Evolutionary conservation across 2,329 filamentous ascomycete species (phyloP).

Genomic region (Hymenoscyphus repandus): DNA sequence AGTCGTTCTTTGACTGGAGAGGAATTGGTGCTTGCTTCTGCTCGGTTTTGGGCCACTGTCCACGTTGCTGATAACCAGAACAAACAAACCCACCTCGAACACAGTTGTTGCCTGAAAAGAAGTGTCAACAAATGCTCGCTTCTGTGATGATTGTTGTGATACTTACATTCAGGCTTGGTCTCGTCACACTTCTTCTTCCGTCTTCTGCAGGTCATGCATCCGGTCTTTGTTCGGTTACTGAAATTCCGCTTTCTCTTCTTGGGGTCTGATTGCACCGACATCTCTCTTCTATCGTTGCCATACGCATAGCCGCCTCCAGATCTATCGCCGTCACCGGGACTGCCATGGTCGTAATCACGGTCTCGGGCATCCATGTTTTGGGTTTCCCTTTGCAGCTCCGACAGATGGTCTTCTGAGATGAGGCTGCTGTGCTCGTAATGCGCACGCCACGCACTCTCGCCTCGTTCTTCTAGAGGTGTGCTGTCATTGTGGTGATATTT

Average conservation of each 20-base stretch:
- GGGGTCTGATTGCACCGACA: constrained; percentile 49
- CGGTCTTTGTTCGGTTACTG: constrained; percentile 92
- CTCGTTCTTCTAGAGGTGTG: not conserved
- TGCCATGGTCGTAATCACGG: constrained; percentile 32
- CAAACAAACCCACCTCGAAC: constrained; percentile 85
- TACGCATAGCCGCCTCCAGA: constrained; percentile 32
- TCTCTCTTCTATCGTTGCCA: constrained; percentile 29
- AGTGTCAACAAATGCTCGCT: constrained; percentile 5
- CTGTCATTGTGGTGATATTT: not conserved
- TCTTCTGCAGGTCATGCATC: constrained; percentile 84
- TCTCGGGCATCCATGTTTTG: constrained; percentile 33
- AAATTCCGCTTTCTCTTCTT: constrained; percentile 77
- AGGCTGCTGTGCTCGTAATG: constrained; percentile 40
- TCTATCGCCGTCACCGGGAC: constrained; percentile 34
- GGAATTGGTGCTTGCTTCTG: constrained; percentile 64
- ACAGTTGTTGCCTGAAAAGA: constrained; percentile 72
- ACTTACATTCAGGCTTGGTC: constrained; percentile 83
- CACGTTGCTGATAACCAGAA: constrained; percentile 80
- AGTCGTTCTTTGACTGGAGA: constrained; percentile 75
- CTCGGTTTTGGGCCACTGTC: constrained; percentile 72
- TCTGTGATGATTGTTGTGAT: not conserved
- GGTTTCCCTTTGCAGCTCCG: constrained; percentile 45
- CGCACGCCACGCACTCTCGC: constrained; percentile 21
- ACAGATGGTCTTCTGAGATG: constrained; percentile 44
- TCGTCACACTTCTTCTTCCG: constrained; percentile 99